phyloP scores from a whole-genome alignment of 306 rosid genomes.

The Lablab purpureus region DNA sequence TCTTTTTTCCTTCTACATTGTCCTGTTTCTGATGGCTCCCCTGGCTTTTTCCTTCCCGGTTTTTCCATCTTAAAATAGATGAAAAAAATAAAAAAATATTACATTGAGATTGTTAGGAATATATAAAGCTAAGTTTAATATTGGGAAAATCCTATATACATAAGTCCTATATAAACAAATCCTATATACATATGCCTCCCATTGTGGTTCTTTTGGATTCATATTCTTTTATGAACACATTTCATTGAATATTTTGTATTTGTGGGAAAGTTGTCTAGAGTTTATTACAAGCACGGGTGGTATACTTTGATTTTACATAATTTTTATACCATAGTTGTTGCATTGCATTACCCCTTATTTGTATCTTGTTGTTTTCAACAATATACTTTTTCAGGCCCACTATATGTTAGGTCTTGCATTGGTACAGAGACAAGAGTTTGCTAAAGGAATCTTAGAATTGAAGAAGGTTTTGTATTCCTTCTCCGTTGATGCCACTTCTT shows the following conservation, averaged over 20 bases:
- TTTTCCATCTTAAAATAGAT: not conserved
- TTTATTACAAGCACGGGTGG: not conserved
- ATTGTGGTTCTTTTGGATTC: not conserved
- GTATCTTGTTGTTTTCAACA: not conserved
- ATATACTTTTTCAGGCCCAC: slow-evolving; percentile 59
- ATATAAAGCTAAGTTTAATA: not conserved
- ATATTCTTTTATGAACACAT: not conserved
- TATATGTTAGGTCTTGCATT: slow-evolving; percentile 80
- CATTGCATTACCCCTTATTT: not conserved
- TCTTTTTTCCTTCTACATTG: not conserved
- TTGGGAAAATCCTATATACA: not conserved
- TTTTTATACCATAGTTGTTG: not conserved
- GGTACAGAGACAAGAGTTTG: slow-evolving; percentile 54
- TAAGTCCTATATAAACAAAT: too few relatives aligned
- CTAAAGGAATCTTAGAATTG: slow-evolving; percentile 63
- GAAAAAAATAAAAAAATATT: not conserved
- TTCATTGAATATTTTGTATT: not conserved
- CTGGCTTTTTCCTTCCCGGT: not conserved
- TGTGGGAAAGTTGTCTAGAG: not conserved
- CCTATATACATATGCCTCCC: not conserved
- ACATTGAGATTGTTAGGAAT: not conserved
- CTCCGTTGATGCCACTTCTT: slow-evolving; percentile 7
- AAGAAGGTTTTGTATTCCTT: slow-evolving; percentile 61
- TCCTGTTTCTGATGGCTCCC: not conserved
- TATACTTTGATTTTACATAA: not conserved